Conservation (phyloP, 176 grass and related monocot genomes). For the Cenchrus fungigraminus region DNA sequence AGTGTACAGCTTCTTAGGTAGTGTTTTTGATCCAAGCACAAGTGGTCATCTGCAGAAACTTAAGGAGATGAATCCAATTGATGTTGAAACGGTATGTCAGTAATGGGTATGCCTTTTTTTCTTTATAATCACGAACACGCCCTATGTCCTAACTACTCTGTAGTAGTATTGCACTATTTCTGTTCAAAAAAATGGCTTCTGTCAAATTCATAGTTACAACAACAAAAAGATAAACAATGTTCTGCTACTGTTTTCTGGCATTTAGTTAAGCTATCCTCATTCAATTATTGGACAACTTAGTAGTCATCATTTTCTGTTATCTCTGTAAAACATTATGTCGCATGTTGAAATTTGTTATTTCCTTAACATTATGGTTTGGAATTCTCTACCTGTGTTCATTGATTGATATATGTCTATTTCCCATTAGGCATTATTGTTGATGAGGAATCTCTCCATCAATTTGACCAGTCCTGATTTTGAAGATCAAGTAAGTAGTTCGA, state of each 20-base stretch:
- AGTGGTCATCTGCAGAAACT: constrained; percentile 91
- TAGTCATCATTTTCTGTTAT: constrained; percentile 29
- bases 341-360: constrained; percentile 34
- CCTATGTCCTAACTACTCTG: not conserved
- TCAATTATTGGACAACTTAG: constrained; percentile 25
- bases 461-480: constrained; percentile 97
- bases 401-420: constrained; percentile 20
- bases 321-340: constrained; percentile 24
- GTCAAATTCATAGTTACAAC: constrained; percentile 9
- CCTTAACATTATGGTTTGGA: constrained; percentile 11
- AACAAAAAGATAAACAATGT: constrained; percentile 16
- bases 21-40: constrained; percentile 93
- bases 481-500: constrained; percentile 81
- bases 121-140: not conserved
- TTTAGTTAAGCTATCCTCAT: constrained; percentile 1
- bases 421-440: constrained; percentile 85
- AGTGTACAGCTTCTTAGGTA: constrained; percentile 93
- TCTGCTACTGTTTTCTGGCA: not conserved
- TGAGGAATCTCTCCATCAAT: constrained; percentile 98
- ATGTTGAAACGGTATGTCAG: constrained; percentile 93
- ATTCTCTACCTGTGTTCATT: constrained; percentile 30
- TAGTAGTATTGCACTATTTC: constrained; percentile 12
- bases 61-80: constrained; percentile 99
- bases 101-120: constrained; percentile 4
- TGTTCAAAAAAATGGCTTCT: constrained; percentile 20